phyloP scores from a whole-genome alignment of 768 basidiomycete species.

The Rhodotorula paludigena region DNA sequence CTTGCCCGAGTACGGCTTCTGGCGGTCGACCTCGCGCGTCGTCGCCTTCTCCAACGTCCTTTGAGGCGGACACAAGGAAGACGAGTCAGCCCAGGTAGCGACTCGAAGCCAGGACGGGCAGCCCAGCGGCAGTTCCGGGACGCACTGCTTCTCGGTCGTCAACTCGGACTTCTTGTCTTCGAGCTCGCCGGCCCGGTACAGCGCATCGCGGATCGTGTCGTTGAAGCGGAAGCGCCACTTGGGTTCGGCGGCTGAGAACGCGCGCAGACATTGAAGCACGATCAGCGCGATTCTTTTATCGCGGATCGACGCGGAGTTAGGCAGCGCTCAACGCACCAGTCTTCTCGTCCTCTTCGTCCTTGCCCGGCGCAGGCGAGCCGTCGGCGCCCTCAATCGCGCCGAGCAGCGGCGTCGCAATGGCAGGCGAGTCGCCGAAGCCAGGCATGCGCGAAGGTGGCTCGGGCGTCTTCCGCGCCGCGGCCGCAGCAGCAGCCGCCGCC shows the following conservation, averaged over 20 bases:
- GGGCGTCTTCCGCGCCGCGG: background rate
- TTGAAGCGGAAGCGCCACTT: slow-evolving; percentile 72
- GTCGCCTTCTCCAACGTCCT: slow-evolving; percentile 62
- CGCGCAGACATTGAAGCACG: background rate
- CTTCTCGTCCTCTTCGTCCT: slow-evolving; percentile 38
- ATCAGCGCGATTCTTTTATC: background rate
- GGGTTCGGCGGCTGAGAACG: slow-evolving; percentile 48
- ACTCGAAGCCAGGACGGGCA: no score
- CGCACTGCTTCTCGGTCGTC: slow-evolving; percentile 47
- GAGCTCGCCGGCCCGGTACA: slow-evolving; percentile 74
- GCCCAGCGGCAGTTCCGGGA: no score
- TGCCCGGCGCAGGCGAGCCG: slow-evolving; percentile 19
- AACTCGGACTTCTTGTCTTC: slow-evolving; percentile 75
- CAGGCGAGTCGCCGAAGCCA: slow-evolving; percentile 3
- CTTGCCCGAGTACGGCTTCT: slow-evolving; percentile 58
- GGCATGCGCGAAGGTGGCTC: slow-evolving; percentile 1
- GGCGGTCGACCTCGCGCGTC: slow-evolving; percentile 23
- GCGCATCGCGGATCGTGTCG: slow-evolving; percentile 69
- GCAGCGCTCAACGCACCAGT: slow-evolving; percentile 19
- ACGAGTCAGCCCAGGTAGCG: background rate
- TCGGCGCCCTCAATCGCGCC: background rate
- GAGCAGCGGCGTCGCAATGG: slow-evolving; percentile 5
- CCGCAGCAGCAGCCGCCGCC: background rate
- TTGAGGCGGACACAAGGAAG: background rate
- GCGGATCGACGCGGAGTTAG: background rate